These are phyloP conservation scores for Carpinus viminea DNA, from an alignment of 306 rosid species.

Conservation along the genomic window DNA sequence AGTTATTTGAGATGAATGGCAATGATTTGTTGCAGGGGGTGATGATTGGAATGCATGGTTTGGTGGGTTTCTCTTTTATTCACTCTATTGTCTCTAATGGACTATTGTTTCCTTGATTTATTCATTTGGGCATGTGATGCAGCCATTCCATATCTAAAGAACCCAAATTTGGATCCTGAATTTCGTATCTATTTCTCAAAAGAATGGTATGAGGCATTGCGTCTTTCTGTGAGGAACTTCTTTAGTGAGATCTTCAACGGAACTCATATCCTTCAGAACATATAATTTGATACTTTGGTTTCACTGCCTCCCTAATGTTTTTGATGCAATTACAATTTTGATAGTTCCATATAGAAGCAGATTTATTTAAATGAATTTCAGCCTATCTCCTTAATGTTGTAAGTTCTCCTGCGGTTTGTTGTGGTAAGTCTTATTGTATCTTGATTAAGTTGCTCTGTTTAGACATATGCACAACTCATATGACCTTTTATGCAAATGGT, in stretches of 20 bases:
- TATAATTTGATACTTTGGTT: conserved; percentile 9
- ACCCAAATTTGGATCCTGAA: conserved; percentile 75
- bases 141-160: conserved; percentile 87
- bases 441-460: background rate
- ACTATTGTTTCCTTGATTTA: conserved; percentile 22
- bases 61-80: conserved; percentile 56
- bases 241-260: conserved; percentile 85
- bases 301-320: background rate
- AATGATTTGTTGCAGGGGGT: conserved; percentile 60
- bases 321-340: background rate
- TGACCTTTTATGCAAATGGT: background rate
- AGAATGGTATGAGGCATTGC: conserved; percentile 90
- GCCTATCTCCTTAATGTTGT: background rate
- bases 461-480: background rate
- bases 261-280: conserved; percentile 82
- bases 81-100: conserved; percentile 8
- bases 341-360: background rate
- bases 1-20: conserved; percentile 63
- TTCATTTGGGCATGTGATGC: conserved; percentile 40
- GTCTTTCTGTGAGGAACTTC: conserved; percentile 87
- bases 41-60: conserved; percentile 89
- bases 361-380: conserved; percentile 4
- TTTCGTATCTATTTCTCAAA: conserved; percentile 72
- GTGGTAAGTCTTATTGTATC: background rate
- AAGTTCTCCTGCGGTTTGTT: background rate